Evolutionary conservation across 2,329 filamentous ascomycete species (phyloP), one percentile per base, ranked within the genome.

Genomic region (Calonectria multiphialidica): DNA sequence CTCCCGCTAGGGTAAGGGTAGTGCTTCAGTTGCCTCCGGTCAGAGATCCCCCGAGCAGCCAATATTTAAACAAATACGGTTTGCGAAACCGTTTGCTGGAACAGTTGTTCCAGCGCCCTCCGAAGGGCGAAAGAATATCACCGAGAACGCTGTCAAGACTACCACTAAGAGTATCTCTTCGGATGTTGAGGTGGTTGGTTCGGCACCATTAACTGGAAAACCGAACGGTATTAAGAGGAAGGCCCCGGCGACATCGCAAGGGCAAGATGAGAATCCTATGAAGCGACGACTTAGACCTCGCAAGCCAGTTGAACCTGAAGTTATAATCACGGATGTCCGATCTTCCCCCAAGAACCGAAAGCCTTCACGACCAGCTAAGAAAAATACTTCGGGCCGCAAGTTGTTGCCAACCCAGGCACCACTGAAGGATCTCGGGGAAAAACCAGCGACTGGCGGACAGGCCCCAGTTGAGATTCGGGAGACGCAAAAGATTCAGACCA

Each of bases 1-100:
- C 72, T 81, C 82, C 79, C 81, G 83, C 82, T 84, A 84, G 83
- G 78, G 76, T 80, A 79, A 70, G 82, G 80, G 78, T 71, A 73
- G 73, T 66, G 68, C 77, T 72, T 77, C 71, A 66, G 75, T 70
- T 55, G 75, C 70, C 75, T 57, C 73, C 72, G 65, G 72, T 53
- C 79, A 72, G 66, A 65, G 71, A 65, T 42, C 64, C 59, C 45
- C 53, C 37, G 57, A 66, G 21, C 74, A 62, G 35, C 67, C 72
- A 25, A 70, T 63, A 30, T 77, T 74, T 37, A 76, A 78, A 49
- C 74, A 72, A 21, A 75, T 79, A n/a, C 72, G 73, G 53, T 81
- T 80, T 68, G 75, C 73, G n/a, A 66, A 75, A 47, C 80, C 79
- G n/a, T 59, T 78, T 28, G 55, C 73, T 9, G 74, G 73, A 33